Evolutionary conservation across 2,329 filamentous ascomycete genomes (phyloP), one percentile per base, ranked within the genome.

Genomic region (Colletotrichum abscissum): DNA sequence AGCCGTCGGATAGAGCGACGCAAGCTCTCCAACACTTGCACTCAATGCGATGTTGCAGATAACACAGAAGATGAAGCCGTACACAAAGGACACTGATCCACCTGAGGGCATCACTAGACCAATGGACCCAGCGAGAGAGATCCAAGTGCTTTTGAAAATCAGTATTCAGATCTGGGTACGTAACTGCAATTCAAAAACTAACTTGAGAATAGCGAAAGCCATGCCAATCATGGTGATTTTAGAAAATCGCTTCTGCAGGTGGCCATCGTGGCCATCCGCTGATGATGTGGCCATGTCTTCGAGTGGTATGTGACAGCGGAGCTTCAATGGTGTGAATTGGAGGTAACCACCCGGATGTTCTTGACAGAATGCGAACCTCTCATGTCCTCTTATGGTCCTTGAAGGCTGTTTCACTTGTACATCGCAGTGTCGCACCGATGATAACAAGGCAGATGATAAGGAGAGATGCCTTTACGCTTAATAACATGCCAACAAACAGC

Each of bases 31-130:
- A 5, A 87, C 76, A 30, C 83, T 86, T 0, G 83, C 81, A 0
- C 81, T 82, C 1, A 87, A 78, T 7, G 81, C 81, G 9, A 86
- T 79, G 71, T 85, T 86, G 76, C 84, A 86, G 5, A 86, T 38
- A 9, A 86, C 83, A 72, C 83, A 86, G 75, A 87, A 85, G 62
- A 86, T 78, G 72, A 87, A 86, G 3, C 85, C 85, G 72, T 86
- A 87, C 0, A 86, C 63, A 55, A 86, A 82, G 0, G 84, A 79
- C 2, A 85, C 82, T 1, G 84, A 82, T 16, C 84, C 82, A 3
- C 84, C 84, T 0, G 84, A 85, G 0, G 83, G 83, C 2, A 85
- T 76, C 2, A 85, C 82, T 3, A 86, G 77, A 3, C 83, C 84
- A 0, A 86, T 78, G 3, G 84, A 84, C 2, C 84, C 84, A 0